Evolutionary conservation across 768 basidiomycete genomes (phyloP), one percentile per base, ranked within the genome.

Genomic region (Boletus fagicola): DNA sequence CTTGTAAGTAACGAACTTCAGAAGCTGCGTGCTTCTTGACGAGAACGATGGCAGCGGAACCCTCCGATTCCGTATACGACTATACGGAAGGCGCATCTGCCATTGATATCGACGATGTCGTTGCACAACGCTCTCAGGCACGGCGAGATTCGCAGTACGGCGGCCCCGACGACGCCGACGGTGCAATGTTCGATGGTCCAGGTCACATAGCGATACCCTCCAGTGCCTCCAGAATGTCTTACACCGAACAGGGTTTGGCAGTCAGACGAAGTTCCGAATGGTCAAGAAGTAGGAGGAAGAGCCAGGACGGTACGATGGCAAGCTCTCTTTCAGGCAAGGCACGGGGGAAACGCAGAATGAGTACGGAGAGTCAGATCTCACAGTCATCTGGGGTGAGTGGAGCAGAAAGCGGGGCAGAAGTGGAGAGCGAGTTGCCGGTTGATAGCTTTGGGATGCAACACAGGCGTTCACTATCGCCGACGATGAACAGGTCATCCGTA

Each of bases 21-120:
- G n/a, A 28, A 40, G n/a, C 9, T 28, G 1, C 10, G 20, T 1
- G 26, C 47, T 42, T 57, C 44, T 22, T 5, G 36, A 49, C 13
- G 6, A 48, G 38, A 49, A 44, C 49, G 8, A 72, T 72, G 71
- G 50, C 61, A 15, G 9, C 59, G 6, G 44, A 50, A 13, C 28
- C 54, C 39, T 51, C 72, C 28, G 55, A 42, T 22, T 39, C 68
- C 31, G 49, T 56, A 8, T 39, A 78, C 62, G 92, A 94, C 75
- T 94, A 94, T 69, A 93, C 92, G 1, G 92, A 94, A 64, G 92
- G 91, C 40, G 92, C 92, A 35, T 87, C 89, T 12, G 77, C 84
- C 8, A 76, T 84, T 31, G 92, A 92, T 58, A 92, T 95, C 44
- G 72, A 82, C 56, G 71, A 77, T 60, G 91, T 81, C 18, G 63